Evolutionary conservation across 1,284 basidiomycete species (phyloP), one percentile per base, ranked within the genome.

Genomic region (Takashimella tepidaria): DNA sequence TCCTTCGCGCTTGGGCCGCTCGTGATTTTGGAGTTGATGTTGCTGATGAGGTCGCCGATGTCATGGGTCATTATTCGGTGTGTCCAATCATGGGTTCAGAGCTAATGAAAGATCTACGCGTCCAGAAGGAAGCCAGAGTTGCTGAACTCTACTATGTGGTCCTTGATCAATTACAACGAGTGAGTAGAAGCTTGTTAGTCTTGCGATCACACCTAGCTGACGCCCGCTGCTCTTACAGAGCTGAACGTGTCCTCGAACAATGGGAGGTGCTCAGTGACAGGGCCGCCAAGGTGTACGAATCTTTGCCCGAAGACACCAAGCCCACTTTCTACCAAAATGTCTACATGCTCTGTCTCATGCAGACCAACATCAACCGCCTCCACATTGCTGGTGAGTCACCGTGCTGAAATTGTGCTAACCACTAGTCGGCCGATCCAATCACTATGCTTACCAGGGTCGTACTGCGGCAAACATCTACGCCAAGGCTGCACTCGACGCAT

Each of bases 111-210:
- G 85, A 82, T 55, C 62, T 86, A 49, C 78, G 77, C 45, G 81
- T 85, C 68, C 85, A 87, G 65, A 75, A 83, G 66, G 85, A 88
- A 83, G n/a, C 84, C 84, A 0, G 86, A 88, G 73, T 67, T 87
- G 25, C 63, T 85, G 58, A 84, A 83, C 65, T 63, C 79, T 1
- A 85, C 83, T 0, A 83, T 82, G 0, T 88, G 79, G 73, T 85
- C 83, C 55, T 62, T 86, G 49, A 79, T 77, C 45, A 82, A 85
- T 67, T 86, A 87, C 66, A 75, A 83, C 66, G 85, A 88, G 83
- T 86, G 63, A 53, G 83, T 77, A 2, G 11, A 24, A 44, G 50
- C 49, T 4, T n/a, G n/a, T n/a, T n/a, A n/a, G n/a, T n/a, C n/a
- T n/a, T n/a, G n/a, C n/a, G n/a, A 41, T 44, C 13, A 46, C 21